Percentiles rank a stretch among this genome's conserved stretches.
phyloP scores from a whole-genome alignment of 2,329 filamentous ascomycete genomes.

The Juglanconis oblonga region DNA sequence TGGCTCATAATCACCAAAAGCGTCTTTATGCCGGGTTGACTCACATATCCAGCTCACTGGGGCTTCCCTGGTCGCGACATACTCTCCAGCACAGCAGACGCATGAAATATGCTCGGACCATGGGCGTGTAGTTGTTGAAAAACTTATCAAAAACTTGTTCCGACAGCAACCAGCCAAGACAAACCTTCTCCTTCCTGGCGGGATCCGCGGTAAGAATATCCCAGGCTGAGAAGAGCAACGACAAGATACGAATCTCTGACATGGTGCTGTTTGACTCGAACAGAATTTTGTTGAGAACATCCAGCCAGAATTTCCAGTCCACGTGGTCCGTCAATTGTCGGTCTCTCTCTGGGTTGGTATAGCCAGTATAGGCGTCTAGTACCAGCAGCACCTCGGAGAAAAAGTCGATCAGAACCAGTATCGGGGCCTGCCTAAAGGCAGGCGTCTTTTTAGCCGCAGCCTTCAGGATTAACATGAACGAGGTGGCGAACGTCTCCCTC shows the following conservation, averaged over 20 bases:
- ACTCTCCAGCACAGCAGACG: slow-evolving; percentile 86
- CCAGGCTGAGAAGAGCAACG: slow-evolving; percentile 81
- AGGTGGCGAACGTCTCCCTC: slow-evolving; percentile 70
- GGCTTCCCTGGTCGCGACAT: slow-evolving; percentile 69
- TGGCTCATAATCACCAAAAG: background rate
- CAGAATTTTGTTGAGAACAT: slow-evolving; percentile 75
- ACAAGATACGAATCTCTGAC: slow-evolving; percentile 81
- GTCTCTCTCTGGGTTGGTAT: slow-evolving; percentile 20
- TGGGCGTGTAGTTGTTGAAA: slow-evolving; percentile 93
- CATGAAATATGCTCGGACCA: slow-evolving; percentile 92
- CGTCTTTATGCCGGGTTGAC: slow-evolving; percentile 30
- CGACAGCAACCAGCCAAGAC: slow-evolving; percentile 71
- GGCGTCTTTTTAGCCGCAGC: slow-evolving; percentile 73
- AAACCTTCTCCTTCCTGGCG: slow-evolving; percentile 66
- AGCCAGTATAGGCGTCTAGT: slow-evolving; percentile 45
- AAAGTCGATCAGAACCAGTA: slow-evolving; percentile 89
- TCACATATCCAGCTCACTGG: slow-evolving; percentile 65
- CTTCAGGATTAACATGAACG: slow-evolving; percentile 71
- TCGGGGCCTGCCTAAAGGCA: slow-evolving; percentile 76
- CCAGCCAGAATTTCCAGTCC: slow-evolving; percentile 83
- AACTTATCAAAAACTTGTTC: slow-evolving; percentile 74
- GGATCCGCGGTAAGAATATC: slow-evolving; percentile 65
- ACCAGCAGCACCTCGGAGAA: slow-evolving; percentile 76
- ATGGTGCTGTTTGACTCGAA: slow-evolving; percentile 77
- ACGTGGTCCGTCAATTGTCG: slow-evolving; percentile 42